A percentile compares a stretch with the other conserved stretches of the same genome.
Conservation (phyloP, 805 yeast species). For the Yarrowia sp. region DNA sequence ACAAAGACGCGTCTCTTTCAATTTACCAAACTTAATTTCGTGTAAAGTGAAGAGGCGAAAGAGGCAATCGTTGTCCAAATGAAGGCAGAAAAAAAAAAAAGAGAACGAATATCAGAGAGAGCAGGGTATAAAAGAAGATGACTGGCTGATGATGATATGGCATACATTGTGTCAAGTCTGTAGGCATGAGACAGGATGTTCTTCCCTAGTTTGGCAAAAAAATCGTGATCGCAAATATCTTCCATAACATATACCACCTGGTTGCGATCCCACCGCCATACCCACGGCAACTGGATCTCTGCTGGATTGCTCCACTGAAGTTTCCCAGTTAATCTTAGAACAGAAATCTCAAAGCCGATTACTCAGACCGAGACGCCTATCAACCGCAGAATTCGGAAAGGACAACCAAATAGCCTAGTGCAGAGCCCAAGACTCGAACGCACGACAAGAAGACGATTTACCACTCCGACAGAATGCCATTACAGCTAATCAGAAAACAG, state of each 20-base stretch:
- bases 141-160: too few relatives aligned
- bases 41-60: neutral
- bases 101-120: too few relatives aligned
- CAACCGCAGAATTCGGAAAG: constrained; percentile 40
- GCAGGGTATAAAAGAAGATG: too few relatives aligned
- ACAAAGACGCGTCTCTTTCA: neutral
- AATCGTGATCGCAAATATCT: constrained; percentile 27
- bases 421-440: constrained; percentile 59
- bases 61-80: too few relatives aligned
- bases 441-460: constrained; percentile 96
- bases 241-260: constrained; percentile 26
- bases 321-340: constrained; percentile 36
- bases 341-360: constrained; percentile 39
- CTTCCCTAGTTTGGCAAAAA: neutral
- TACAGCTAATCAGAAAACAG: constrained; percentile 5
- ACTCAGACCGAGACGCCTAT: constrained; percentile 39
- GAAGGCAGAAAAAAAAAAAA: too few relatives aligned
- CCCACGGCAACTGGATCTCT: constrained; percentile 40
- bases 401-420: constrained; percentile 37
- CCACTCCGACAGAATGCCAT: constrained; percentile 94
- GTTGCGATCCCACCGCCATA: constrained; percentile 39
- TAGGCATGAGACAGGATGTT: too few relatives aligned
- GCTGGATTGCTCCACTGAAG: constrained; percentile 40
- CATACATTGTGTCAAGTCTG: too few relatives aligned
- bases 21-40: neutral